These are phyloP conservation scores for Saccharum officinarum DNA, from an alignment of 176 grass and related monocot genomes.

Conservation along the genomic window DNA sequence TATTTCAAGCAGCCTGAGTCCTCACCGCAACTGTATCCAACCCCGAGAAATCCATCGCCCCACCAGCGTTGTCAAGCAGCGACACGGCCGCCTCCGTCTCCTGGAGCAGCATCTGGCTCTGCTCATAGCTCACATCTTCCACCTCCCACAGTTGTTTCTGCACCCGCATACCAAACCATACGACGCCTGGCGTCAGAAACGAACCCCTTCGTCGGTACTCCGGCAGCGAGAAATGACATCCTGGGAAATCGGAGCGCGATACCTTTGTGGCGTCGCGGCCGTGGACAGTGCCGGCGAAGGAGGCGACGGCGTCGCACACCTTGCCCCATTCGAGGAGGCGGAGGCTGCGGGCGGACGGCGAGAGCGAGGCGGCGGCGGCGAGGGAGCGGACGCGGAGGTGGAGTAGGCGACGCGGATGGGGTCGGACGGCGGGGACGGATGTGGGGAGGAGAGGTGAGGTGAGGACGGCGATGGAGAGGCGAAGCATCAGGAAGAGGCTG, in stretches of 20 bases:
- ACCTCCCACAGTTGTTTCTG: conserved; percentile 62
- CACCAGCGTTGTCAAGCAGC: conserved; percentile 55
- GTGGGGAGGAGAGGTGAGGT: not conserved
- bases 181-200: conserved; percentile 8
- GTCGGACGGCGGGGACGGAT: not conserved
- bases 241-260: not conserved
- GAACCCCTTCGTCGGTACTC: not conserved
- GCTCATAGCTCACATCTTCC: conserved; percentile 65
- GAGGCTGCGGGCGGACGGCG: conserved; percentile 56
- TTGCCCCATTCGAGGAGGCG: conserved; percentile 73
- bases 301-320: conserved; percentile 62
- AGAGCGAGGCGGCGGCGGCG: conserved; percentile 6
- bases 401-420: not conserved
- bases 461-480: conserved; percentile 25
- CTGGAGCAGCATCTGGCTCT: conserved; percentile 56
- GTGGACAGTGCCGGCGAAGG: conserved; percentile 60
- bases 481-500: conserved; percentile 30
- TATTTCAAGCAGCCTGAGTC: not conserved
- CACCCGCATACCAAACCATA: not conserved
- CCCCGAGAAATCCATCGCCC: conserved; percentile 60
- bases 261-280: conserved; percentile 67
- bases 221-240: not conserved
- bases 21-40: conserved; percentile 64
- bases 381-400: not conserved
- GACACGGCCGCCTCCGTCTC: conserved; percentile 66